A percentile compares a stretch with the other conserved stretches of the same genome.
Conservation (phyloP, 2,329 filamentous ascomycete genomes). For the Tolypocladium endophyticum region DNA sequence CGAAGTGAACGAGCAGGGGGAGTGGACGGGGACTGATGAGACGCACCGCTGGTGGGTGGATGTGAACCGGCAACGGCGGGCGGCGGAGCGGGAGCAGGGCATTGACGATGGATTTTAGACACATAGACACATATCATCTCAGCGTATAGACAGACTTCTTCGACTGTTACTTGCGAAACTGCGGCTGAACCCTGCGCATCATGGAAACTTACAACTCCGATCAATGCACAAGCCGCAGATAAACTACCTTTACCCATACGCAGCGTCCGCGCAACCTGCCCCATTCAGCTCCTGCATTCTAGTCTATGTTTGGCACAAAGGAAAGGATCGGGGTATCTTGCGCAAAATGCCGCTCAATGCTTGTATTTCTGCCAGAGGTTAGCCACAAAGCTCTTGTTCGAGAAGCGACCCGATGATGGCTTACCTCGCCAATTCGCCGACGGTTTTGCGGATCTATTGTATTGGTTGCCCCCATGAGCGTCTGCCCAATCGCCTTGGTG, state of each 20-base stretch:
- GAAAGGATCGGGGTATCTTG: neutral
- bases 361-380: slow-evolving; percentile 35
- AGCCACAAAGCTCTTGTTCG: neutral
- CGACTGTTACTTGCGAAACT: neutral
- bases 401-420: slow-evolving; percentile 25
- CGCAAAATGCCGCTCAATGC: slow-evolving; percentile 17
- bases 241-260: neutral
- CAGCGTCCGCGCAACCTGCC: neutral
- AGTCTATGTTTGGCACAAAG: neutral
- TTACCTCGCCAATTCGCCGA: slow-evolving; percentile 78
- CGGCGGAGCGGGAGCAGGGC: slow-evolving; percentile 26
- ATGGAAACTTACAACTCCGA: neutral
- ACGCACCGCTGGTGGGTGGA: slow-evolving; percentile 48
- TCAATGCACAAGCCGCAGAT: neutral
- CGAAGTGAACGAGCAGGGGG: slow-evolving; percentile 32
- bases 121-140: neutral
- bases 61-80: slow-evolving; percentile 32
- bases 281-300: neutral
- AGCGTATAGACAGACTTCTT: neutral
- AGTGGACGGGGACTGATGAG: slow-evolving; percentile 33
- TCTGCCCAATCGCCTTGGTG: slow-evolving; percentile 78
- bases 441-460: slow-evolving; percentile 75
- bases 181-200: neutral
- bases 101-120: slow-evolving; percentile 19
- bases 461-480: slow-evolving; percentile 86